Base-by-base conservation (phyloP, 2,329 filamentous ascomycete species). In the Trichoderma citrinoviride region DNA sequence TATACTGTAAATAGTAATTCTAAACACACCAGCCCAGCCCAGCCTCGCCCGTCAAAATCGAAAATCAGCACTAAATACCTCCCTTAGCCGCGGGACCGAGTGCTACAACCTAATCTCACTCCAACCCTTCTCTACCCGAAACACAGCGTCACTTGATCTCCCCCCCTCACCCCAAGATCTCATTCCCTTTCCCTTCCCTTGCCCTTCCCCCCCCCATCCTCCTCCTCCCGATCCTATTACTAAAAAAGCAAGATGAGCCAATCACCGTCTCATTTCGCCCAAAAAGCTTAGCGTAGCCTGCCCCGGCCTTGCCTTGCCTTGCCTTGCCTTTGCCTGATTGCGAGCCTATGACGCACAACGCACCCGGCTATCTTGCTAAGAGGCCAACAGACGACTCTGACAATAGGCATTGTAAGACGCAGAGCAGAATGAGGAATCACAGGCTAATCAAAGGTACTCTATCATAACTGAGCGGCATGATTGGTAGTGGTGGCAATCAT, bases 101-200 rank as follows among this genome's bases (percentile, higher is more conserved):
- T 44, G 56, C 56, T 47, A 46, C 37, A 55, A 52, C 52, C 53
- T 56, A 63, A 55, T 56, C 52, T 56, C 61, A 62, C 58, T 37
- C 33, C 33, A 37, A 37, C 33, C 10, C 49, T 49, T 62, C 41
- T 61, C 41, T 62, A 62, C 40, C 49, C 49, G 58, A 62, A 62
- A 62, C 58, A 62, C 57, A 37, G 37, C 58, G 40, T 62, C 49
- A 62, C 23, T 50, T 50, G 44, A 50, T 61, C 40, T 14, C 41
- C 58, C 47, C 40, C 37, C 37, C 41, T 12, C 54, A 21, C 60
- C 50, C 49, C 50, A 41, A 54, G 40, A 55, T 55, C 60, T 63
- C 50, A 17, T 49, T 37, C 33, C 29, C 33, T 12, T 37, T 14
- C 2, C 33, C 10, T 10, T 46, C 25, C 14, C 19, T 50, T 21